Base-by-base conservation (phyloP, 176 grass and related monocot genomes). In the Aegilops longissima region DNA sequence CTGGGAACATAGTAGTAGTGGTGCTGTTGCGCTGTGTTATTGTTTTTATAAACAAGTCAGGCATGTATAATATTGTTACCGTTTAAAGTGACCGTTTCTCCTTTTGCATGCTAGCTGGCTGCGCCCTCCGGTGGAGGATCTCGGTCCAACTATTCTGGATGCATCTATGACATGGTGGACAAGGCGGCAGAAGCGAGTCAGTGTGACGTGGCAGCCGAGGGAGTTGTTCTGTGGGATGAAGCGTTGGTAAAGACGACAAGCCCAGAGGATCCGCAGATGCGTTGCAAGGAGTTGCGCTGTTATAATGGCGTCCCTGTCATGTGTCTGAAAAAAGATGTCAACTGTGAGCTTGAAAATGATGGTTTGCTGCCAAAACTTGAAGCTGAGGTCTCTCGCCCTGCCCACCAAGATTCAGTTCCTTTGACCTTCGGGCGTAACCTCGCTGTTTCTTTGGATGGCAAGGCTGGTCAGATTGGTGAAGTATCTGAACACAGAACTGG, bases 351-450 rank as follows among this genome's bases (percentile, higher is more conserved):
- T 2, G 39, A 58, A 86, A 82, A 71, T 3, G 73, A 83, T 79
- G 51, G 5, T 33, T 47, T 78, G 35, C 31, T 70, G 65, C 59
- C 51, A 82, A 83, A 86, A 72, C 2, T 64, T 90, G 42, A 54
- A 64, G 85, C 24, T 67, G 16, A 84, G 9, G 23, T 35, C 21
- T 73, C 42, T 75, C 51, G 61, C 12, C 70, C 34, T 38, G 62
- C 66, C 33, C 24, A 61, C 14, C 33, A 80, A 66, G 68, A 75
- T 91, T 73, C 73, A 65, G 12, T 56, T 66, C 65, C 79, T 86
- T 86, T 79, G 65, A 40, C 17, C 20, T 65, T 59, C 23, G 79
- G 52, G 63, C 25, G 49, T 20, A 64, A 56, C 73, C 1, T 84
- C 47, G 58, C 52, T 83, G 44, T 47, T 80, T 42, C 24, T 34